Evolutionary conservation across 2,329 filamentous ascomycete genomes (phyloP).

Genomic region (Microcyclosporella mali): DNA sequence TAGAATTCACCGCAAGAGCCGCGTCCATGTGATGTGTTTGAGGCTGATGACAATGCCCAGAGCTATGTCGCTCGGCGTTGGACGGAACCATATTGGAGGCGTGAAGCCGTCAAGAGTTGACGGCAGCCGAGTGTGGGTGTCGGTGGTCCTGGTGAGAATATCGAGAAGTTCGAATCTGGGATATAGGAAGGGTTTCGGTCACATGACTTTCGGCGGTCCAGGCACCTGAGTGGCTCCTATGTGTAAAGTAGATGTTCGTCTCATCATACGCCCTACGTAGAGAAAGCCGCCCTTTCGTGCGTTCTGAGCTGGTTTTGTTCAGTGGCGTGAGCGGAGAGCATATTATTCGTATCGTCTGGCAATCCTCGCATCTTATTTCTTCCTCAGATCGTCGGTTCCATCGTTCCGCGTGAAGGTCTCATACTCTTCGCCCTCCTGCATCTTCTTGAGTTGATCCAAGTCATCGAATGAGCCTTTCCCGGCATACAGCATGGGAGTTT

Average conservation of each 20-base stretch:
- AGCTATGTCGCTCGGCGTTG: not conserved
- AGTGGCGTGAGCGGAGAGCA: too few relatives aligned
- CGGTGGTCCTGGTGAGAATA: too few relatives aligned
- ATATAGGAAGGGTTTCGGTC: too few relatives aligned
- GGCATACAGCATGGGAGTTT: conserved; percentile 65
- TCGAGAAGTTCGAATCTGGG: too few relatives aligned
- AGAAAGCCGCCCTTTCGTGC: too few relatives aligned
- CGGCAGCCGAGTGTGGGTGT: too few relatives aligned
- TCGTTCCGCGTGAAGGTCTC: conserved; percentile 29
- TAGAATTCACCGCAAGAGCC: conserved; percentile 6
- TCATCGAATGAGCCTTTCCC: conserved; percentile 47
- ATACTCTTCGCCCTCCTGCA: conserved; percentile 28
- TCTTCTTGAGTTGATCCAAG: conserved; percentile 22
- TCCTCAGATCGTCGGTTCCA: conserved; percentile 26
- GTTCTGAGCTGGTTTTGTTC: not conserved
- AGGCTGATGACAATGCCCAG: conserved; percentile 6
- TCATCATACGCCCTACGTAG: too few relatives aligned
- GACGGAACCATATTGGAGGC: not conserved
- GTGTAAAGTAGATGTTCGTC: too few relatives aligned
- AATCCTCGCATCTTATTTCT: conserved; percentile 19
- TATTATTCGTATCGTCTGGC: too few relatives aligned
- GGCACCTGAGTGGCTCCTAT: too few relatives aligned
- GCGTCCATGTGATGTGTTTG: not conserved
- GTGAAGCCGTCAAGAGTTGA: too few relatives aligned
- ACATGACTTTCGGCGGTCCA: too few relatives aligned